Percentiles rank a stretch among this genome's conserved stretches.
Evolutionary conservation across 2,329 filamentous ascomycete genomes (phyloP).

Genomic region (Fusarium humuli): DNA sequence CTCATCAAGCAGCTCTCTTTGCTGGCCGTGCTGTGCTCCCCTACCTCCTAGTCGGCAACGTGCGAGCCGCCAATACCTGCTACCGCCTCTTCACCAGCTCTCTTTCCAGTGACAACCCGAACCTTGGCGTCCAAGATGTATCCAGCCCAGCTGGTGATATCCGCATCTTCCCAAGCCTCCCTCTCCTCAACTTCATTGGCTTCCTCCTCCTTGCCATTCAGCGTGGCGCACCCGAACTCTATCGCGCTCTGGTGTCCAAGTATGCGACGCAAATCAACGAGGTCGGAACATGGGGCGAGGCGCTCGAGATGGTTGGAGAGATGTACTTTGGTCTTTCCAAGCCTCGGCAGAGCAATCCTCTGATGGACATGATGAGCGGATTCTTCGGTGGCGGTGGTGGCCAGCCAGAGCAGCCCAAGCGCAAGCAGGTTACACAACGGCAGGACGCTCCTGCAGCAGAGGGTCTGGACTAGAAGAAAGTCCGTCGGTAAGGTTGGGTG

Average conservation of each 20-base stretch:
- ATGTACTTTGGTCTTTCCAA: slow-evolving; percentile 96
- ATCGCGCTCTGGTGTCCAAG: slow-evolving; percentile 82
- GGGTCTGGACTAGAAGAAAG: slow-evolving; percentile 64
- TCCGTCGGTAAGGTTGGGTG: slow-evolving; percentile 10
- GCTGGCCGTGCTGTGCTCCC: slow-evolving; percentile 88
- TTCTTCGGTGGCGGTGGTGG: slow-evolving; percentile 81
- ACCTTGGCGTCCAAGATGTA: slow-evolving; percentile 82
- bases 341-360: slow-evolving; percentile 88
- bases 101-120: slow-evolving; percentile 56
- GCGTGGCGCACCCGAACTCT: slow-evolving; percentile 81
- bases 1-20: slow-evolving; percentile 88
- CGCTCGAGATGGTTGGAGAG: slow-evolving; percentile 88
- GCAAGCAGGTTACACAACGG: slow-evolving; percentile 58
- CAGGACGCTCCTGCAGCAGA: slow-evolving; percentile 66
- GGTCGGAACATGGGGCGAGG: slow-evolving; percentile 80
- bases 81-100: slow-evolving; percentile 71
- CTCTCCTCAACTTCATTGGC: slow-evolving; percentile 94
- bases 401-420: slow-evolving; percentile 49
- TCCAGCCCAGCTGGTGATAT: slow-evolving; percentile 78
- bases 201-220: slow-evolving; percentile 86
- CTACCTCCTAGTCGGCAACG: slow-evolving; percentile 89
- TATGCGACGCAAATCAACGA: slow-evolving; percentile 85
- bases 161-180: slow-evolving; percentile 87
- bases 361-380: slow-evolving; percentile 98
- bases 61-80: slow-evolving; percentile 87